These are phyloP conservation scores for Aaosphaeria pasadenensis DNA, from an alignment of 2,329 filamentous ascomycete genomes.

Conservation along the genomic window DNA sequence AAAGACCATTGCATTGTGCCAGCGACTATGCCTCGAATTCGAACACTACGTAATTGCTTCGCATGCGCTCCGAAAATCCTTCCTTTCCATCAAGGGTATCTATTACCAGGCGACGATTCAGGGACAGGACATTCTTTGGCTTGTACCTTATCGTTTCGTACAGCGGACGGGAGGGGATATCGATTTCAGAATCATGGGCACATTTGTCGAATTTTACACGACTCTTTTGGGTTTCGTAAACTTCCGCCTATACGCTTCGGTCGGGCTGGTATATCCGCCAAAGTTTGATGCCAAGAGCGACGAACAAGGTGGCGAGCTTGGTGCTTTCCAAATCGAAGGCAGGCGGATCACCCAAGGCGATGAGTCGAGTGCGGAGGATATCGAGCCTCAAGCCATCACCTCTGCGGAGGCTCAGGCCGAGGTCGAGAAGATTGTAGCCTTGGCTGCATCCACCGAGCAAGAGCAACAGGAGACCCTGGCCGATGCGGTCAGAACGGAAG, in stretches of 20 bases:
- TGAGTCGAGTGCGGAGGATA: conserved; percentile 10
- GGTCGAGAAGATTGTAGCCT: conserved; percentile 44
- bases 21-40: conserved; percentile 90
- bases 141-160: conserved; percentile 97
- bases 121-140: conserved; percentile 94
- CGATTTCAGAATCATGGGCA: conserved; percentile 98
- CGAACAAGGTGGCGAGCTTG: conserved; percentile 84
- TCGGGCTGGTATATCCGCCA: conserved; percentile 91
- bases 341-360: conserved; percentile 48
- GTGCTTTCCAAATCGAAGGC: conserved; percentile 86
- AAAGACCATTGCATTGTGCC: conserved; percentile 94
- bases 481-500: conserved; percentile 7
- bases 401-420: conserved; percentile 48
- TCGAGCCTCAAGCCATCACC: conserved; percentile 19
- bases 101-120: conserved; percentile 98
- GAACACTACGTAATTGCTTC: conserved; percentile 96
- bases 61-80: conserved; percentile 89
- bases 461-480: conserved; percentile 35
- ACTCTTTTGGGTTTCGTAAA: conserved; percentile 95
- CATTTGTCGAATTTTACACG: conserved; percentile 98
- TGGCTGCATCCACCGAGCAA: conserved; percentile 18
- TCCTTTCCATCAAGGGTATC: conserved; percentile 97
- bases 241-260: conserved; percentile 86
- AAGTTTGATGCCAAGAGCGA: conserved; percentile 88
- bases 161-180: conserved; percentile 91